Evolutionary conservation across 371 early-diverging fungal genomes (phyloP), one percentile per base, ranked within the genome.

Genomic region (Scutellospora calospora): DNA sequence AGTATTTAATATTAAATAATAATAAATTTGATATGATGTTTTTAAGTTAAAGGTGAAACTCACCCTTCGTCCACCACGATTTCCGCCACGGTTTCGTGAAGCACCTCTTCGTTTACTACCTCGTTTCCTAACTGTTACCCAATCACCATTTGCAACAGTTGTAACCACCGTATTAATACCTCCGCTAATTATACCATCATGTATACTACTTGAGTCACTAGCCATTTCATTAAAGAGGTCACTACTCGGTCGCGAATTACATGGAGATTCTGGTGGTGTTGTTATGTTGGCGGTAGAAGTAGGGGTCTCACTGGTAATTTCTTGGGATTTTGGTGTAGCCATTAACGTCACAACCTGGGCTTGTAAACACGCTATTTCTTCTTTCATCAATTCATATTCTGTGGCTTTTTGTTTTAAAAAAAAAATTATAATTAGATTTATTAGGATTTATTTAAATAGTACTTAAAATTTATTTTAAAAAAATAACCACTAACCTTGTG

Each of bases 191-290:
- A 20, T 35, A 25, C 16, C 11, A 1, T 25, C 27, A 22, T 20
- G 22, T n/a, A 31, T 27, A 27, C 5, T 3, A 18, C 6, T 12
- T 38, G 14, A 3, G 2, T 16, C 16, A 35, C 25, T 22, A 25
- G 20, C 41, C 14, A 45, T 38, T 25, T 35, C 69, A 69, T 38
- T 22, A 72, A 51, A 72, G 45, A 72, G 49, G 38, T 72, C 52
- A 27, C 18, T 72, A n/a, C 52, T 52, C 4, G 72, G 29, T 29
- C 29, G 27, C 25, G 72, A 52, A 72, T 72, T 72, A 29, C 52
- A 72, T 33, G 72, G 72, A 6, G 72, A 72, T 72, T 72, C 72
- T 29, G 72, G 72, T 72, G 72, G 72, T 52, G 72, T 51, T 18
- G 52, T 31, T 69, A 57, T 20, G 57, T 22, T 57, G 18, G 52